These are phyloP conservation scores for Pleodorina starrii DNA, from an alignment of 139 green algal species.

Conservation along the genomic window DNA sequence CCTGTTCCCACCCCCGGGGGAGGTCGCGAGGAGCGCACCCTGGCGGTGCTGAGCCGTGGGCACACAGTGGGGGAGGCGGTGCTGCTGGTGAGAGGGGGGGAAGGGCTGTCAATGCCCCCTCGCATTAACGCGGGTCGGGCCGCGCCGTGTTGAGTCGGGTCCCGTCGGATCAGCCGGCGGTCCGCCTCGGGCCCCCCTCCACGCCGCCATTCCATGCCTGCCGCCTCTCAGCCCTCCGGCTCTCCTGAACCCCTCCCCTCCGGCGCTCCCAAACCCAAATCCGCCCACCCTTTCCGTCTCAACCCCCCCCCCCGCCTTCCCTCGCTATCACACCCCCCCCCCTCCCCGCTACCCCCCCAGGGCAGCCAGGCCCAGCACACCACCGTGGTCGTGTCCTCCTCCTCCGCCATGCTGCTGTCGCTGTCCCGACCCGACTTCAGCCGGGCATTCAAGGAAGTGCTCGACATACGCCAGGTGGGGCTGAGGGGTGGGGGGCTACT, in stretches of 20 bases:
- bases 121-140: too few species aligned
- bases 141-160: too few species aligned
- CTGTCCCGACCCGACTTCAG: conserved; percentile 42
- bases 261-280: too few species aligned
- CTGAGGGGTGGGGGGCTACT: background rate
- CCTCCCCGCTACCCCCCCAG: background rate
- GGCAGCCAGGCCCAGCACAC: conserved; percentile 29
- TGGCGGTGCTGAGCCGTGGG: conserved; percentile 35
- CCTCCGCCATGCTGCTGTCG: conserved; percentile 42
- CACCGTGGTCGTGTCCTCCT: conserved; percentile 30
- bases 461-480: conserved; percentile 47
- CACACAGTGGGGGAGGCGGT: conserved; percentile 37
- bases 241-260: too few species aligned
- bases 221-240: too few species aligned
- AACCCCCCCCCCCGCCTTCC: too few species aligned
- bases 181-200: too few species aligned
- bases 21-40: conserved; percentile 40
- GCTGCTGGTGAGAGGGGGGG: conserved; percentile 26
- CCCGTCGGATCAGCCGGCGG: too few species aligned
- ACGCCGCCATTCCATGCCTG: too few species aligned
- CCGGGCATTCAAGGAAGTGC: conserved; percentile 48
- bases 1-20: conserved; percentile 18
- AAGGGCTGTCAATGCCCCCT: background rate
- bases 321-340: background rate
- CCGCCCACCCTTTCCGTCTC: too few species aligned